phyloP scores from a whole-genome alignment of 129 eudicot genomes.

The Mikania micrantha region DNA sequence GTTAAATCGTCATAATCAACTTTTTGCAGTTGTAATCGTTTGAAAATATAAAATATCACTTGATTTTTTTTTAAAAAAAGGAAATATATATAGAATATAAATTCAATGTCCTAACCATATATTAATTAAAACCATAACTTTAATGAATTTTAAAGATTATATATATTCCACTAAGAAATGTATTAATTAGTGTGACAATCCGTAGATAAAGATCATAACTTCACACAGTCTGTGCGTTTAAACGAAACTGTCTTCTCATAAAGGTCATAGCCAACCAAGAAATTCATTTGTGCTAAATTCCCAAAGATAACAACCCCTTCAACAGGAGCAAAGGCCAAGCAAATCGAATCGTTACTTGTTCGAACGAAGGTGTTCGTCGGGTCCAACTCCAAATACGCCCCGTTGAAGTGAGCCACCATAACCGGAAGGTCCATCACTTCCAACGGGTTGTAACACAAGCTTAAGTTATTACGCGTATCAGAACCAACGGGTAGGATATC shows the following conservation, averaged over 20 bases:
- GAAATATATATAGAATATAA: too few relatives aligned
- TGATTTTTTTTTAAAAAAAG: too few relatives aligned
- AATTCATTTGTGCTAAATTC: slow-evolving; percentile 46
- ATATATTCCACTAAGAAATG: background rate
- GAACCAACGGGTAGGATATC: background rate
- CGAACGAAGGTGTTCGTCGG: slow-evolving; percentile 30
- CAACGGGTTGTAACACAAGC: slow-evolving; percentile 21
- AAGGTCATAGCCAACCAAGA: slow-evolving; percentile 51
- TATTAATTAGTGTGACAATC: background rate
- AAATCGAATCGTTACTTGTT: slow-evolving; percentile 24
- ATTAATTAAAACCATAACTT: background rate
- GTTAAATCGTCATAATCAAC: too few relatives aligned
- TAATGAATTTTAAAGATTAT: background rate
- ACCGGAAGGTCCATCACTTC: slow-evolving; percentile 25
- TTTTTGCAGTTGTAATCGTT: too few relatives aligned
- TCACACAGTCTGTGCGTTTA: slow-evolving; percentile 40
- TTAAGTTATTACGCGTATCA: slow-evolving; percentile 2
- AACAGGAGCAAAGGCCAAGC: slow-evolving; percentile 37
- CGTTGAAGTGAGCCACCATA: slow-evolving; percentile 31
- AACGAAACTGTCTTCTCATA: slow-evolving; percentile 40
- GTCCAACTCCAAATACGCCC: slow-evolving; percentile 32
- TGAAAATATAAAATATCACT: too few relatives aligned
- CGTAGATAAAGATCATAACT: slow-evolving; percentile 26
- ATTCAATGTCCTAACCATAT: background rate
- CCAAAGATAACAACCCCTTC: slow-evolving; percentile 34